Conservation (phyloP, 2,329 filamentous ascomycete genomes). For the Pyrenochaeta sp. region DNA sequence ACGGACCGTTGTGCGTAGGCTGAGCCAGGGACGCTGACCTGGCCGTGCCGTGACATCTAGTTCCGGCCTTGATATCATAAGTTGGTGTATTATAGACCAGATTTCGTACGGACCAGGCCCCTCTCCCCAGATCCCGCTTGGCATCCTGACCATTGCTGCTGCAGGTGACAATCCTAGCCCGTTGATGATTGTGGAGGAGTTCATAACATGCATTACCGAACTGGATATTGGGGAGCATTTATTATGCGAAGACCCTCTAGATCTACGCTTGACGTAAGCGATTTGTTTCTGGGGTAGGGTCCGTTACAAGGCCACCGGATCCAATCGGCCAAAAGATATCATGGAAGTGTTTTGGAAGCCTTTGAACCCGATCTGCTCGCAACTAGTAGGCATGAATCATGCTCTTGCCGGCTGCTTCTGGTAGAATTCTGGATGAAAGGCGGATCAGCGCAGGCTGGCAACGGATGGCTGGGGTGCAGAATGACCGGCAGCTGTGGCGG, state of each 20-base stretch:
- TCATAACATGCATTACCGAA: slow-evolving; percentile 41
- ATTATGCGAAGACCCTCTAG: slow-evolving; percentile 32
- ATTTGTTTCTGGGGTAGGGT: slow-evolving; percentile 33
- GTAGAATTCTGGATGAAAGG: slow-evolving; percentile 36
- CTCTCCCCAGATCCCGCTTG: slow-evolving; percentile 24
- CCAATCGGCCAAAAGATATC: slow-evolving; percentile 13
- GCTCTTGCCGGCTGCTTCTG: slow-evolving; percentile 32
- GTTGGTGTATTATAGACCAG: slow-evolving; percentile 33
- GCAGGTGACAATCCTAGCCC: slow-evolving; percentile 32
- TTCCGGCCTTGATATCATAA: slow-evolving; percentile 35
- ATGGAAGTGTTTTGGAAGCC: slow-evolving; percentile 35
- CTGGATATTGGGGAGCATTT: slow-evolving; percentile 28
- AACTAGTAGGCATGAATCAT: slow-evolving; percentile 35
- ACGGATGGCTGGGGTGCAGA: slow-evolving; percentile 32
- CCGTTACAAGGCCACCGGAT: slow-evolving; percentile 12
- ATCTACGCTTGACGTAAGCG: slow-evolving; percentile 29
- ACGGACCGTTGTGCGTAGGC: slow-evolving; percentile 23
- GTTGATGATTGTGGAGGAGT: slow-evolving; percentile 30
- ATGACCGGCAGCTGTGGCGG: slow-evolving; percentile 43
- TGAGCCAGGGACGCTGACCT: slow-evolving; percentile 28
- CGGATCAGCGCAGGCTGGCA: slow-evolving; percentile 37
- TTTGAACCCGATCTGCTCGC: slow-evolving; percentile 22
- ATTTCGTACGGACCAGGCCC: slow-evolving; percentile 26
- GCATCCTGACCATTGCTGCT: slow-evolving; percentile 24
- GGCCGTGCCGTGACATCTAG: slow-evolving; percentile 22